These are phyloP conservation scores for Diaporthe velutina DNA, from an alignment of 2,329 filamentous ascomycete genomes.

Conservation along the genomic window DNA sequence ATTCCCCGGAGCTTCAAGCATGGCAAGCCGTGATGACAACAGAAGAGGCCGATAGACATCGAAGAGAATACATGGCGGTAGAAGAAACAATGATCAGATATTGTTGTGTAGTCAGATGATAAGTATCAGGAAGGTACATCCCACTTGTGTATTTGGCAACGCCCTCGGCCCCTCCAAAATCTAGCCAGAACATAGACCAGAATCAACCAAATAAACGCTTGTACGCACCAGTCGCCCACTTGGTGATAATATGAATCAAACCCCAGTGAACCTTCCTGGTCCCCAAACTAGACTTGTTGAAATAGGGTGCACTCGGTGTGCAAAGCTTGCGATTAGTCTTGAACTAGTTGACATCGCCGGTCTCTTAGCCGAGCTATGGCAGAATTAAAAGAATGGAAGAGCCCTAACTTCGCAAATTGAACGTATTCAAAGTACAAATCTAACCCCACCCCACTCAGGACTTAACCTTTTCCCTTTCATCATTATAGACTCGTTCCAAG, in stretches of 20 bases:
- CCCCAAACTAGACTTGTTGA: background rate
- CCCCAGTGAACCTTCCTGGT: background rate
- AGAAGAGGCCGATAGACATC: background rate
- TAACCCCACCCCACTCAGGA: background rate
- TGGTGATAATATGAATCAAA: background rate
- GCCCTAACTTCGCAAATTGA: background rate
- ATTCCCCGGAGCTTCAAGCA: background rate
- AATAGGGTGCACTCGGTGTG: background rate
- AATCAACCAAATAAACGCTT: too few species aligned
- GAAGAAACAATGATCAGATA: too few species aligned
- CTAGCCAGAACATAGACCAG: too few species aligned
- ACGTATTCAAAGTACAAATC: background rate
- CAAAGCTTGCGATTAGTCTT: background rate
- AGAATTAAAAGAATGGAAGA: background rate
- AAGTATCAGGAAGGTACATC: too few species aligned
- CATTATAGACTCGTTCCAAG: accelerated
- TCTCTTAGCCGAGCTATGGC: background rate
- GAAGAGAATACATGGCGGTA: too few species aligned
- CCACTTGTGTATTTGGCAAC: too few species aligned
- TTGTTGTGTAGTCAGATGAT: too few species aligned
- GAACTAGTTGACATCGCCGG: background rate
- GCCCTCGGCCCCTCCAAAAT: too few species aligned
- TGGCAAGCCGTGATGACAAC: background rate
- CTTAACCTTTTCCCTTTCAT: background rate
- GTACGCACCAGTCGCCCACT: too few species aligned